phyloP scores from a whole-genome alignment of 805 yeast genomes.

The Tetrapisispora nanseiensis region DNA sequence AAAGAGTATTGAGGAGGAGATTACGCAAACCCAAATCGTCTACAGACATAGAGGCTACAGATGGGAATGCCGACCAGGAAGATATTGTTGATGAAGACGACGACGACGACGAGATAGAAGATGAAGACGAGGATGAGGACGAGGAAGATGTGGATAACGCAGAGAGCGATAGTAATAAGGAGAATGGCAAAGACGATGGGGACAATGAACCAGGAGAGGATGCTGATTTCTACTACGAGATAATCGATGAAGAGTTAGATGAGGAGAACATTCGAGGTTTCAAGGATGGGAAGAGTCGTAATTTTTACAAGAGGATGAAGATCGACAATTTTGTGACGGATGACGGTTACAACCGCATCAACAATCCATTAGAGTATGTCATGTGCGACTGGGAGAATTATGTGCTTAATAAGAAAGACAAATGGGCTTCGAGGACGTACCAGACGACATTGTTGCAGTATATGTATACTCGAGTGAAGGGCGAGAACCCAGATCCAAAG shows the following conservation, averaged over 20 bases:
- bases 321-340: slow-evolving; percentile 7
- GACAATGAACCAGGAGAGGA: neutral
- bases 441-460: slow-evolving; percentile 11
- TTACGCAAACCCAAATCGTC: neutral
- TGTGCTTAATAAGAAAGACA: slow-evolving; percentile 12
- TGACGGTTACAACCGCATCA: slow-evolving; percentile 13
- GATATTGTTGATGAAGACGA: neutral
- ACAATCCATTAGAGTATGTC: slow-evolving; percentile 17
- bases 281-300: neutral
- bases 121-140: neutral
- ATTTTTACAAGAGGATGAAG: neutral
- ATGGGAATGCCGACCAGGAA: neutral
- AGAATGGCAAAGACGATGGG: neutral
- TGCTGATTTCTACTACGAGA: neutral
- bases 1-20: neutral
- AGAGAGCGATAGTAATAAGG: neutral
- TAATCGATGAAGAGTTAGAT: slow-evolving; percentile 1
- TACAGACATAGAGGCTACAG: neutral
- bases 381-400: slow-evolving; percentile 20
- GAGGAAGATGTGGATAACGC: neutral
- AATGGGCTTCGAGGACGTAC: slow-evolving; percentile 9
- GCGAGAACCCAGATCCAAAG: neutral
- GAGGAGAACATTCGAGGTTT: neutral
- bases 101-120: neutral
- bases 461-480: neutral